These are phyloP conservation scores for Beauveria asiatica DNA, from an alignment of 2,329 filamentous ascomycete species.

Conservation along the genomic window DNA sequence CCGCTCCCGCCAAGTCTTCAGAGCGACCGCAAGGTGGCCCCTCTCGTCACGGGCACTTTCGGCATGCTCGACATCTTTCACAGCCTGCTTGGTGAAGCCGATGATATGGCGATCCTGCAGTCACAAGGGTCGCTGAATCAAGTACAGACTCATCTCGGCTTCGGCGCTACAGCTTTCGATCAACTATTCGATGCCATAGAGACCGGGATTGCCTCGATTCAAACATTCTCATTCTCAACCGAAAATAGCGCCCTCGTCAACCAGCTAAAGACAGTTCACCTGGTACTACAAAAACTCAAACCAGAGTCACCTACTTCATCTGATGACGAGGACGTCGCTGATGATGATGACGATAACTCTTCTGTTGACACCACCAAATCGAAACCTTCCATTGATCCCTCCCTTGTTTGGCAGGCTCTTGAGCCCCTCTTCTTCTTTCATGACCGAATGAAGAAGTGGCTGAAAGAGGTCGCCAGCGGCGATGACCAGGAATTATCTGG, in stretches of 20 bases:
- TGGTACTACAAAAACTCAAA: constrained; percentile 18
- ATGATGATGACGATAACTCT: constrained; percentile 15
- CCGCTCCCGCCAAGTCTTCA: constrained; percentile 41
- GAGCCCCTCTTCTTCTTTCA: constrained; percentile 63
- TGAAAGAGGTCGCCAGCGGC: constrained; percentile 62
- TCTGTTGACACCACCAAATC: background rate
- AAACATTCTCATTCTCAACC: constrained; percentile 18
- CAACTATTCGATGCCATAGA: constrained; percentile 21
- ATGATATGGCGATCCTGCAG: constrained; percentile 45
- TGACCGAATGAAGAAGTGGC: constrained; percentile 23
- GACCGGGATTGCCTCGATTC: constrained; percentile 18
- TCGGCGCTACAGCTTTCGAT: constrained; percentile 32
- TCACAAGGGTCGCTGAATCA: constrained; percentile 56
- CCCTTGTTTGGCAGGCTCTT: constrained; percentile 72
- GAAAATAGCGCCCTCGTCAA: constrained; percentile 17
- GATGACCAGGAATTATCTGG: constrained; percentile 14
- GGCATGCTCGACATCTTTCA: constrained; percentile 59
- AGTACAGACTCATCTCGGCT: constrained; percentile 68
- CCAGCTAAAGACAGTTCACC: constrained; percentile 19
- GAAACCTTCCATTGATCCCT: constrained; percentile 15
- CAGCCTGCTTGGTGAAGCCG: constrained; percentile 57
- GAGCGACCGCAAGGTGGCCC: constrained; percentile 52
- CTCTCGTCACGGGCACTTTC: constrained; percentile 53
- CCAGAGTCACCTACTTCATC: constrained; percentile 15
- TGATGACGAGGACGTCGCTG: constrained; percentile 15